Evolutionary conservation across 768 basidiomycete species (phyloP), one percentile per base, ranked within the genome.

Genomic region (Mycena leptocephala): DNA sequence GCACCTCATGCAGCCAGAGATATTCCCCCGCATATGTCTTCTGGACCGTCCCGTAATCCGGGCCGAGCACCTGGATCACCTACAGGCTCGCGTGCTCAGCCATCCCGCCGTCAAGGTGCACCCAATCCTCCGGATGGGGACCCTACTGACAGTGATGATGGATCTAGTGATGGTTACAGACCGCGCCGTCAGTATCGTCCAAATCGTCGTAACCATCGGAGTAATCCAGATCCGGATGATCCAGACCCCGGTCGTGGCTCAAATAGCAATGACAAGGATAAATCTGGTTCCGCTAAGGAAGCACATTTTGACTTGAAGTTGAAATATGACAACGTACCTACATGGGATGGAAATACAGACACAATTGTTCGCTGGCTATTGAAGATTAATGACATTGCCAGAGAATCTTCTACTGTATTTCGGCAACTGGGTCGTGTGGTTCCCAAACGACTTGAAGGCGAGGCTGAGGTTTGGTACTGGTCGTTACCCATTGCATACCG

Each of bases 381-480:
- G 5, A 81, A 83, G 37, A 72, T 86, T 5, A 83, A 84, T 66
- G 51, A 79, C 24, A 68, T 85, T 2, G 70, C 81, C 0, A 33
- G 76, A 51, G 58, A 74, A n/a, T 84, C 83, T 0, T 2, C 18
- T 1, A 74, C 66, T 3, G 70, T 86, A 0, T 82, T 55, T 30
- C 28, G 74, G 39, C 82, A 86, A 61, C 73, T 86, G 7, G 86
- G 86, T 24, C 53, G 26, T 18, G 46, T 85, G 2, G 82, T 86
- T 6, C 86, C 86, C 10, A 76, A 78, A 20, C 64, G 84, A 24
- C 79, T 80, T 13, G 63, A 78, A 41, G 81, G 80, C 26, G 53
- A 67, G 2, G 84, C 84, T 0, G 83, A 84, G 65, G 62, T 70
- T 2, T 86, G 86, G 85, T 86, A 84, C 68, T 85, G 78, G 53